These are phyloP conservation scores for Pyrenopolyporus hunteri DNA, from an alignment of 495 filamentous ascomycete genomes.

Conservation along the genomic window DNA sequence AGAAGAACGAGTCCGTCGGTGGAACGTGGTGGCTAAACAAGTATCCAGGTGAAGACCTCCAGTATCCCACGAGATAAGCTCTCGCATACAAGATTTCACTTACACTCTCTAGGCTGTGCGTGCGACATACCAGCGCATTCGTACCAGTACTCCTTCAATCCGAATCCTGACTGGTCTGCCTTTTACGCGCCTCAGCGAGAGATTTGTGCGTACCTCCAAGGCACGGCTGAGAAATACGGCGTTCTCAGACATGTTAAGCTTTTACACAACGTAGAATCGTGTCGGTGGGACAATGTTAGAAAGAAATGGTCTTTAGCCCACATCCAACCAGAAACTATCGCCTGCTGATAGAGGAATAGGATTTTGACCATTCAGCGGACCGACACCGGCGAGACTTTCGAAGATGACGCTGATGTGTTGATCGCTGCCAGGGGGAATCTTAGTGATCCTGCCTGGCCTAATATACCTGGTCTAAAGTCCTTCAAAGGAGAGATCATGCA, in stretches of 20 bases:
- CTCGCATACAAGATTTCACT: not conserved
- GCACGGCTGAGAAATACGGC: constrained; percentile 64
- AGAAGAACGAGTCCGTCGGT: constrained; percentile 50
- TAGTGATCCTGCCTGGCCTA: constrained; percentile 63
- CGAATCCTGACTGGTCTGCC: constrained; percentile 66
- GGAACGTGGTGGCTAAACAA: constrained; percentile 55
- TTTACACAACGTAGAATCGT: constrained; percentile 45
- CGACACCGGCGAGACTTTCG: constrained; percentile 44
- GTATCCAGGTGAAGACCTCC: constrained; percentile 46
- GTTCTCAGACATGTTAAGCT: constrained; percentile 57
- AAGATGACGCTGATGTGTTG: constrained; percentile 60
- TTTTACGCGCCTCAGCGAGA: constrained; percentile 70
- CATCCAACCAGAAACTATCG: not conserved
- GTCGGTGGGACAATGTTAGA: constrained; percentile 60
- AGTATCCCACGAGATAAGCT: not conserved
- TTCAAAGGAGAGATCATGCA: constrained; percentile 66
- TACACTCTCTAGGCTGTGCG: constrained; percentile 43
- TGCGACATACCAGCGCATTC: constrained; percentile 57
- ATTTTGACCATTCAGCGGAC: constrained; percentile 22
- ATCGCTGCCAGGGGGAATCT: constrained; percentile 70
- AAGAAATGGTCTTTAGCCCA: constrained; percentile 58
- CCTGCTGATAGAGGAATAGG: constrained; percentile 17
- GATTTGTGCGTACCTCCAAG: constrained; percentile 64
- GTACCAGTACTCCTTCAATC: constrained; percentile 73
- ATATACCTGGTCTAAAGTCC: constrained; percentile 60